A percentile compares a stretch with the other conserved stretches of the same genome.
Evolutionary conservation across 108 stramenopile genomes (phyloP).

Genomic region (Skeletonema marinoi): DNA sequence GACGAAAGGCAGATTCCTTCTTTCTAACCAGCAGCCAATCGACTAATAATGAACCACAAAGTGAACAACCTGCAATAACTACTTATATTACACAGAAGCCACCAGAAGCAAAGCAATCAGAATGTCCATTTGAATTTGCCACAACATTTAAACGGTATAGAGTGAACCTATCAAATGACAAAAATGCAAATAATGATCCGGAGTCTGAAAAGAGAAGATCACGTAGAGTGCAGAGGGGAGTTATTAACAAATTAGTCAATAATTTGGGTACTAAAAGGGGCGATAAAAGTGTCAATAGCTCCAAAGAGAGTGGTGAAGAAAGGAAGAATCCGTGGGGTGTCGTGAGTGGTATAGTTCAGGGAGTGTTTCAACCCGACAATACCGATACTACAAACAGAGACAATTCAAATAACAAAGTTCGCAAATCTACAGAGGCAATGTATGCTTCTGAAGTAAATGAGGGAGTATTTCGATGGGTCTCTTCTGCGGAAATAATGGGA

Average conservation of each 20-base stretch:
- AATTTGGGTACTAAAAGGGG: not conserved
- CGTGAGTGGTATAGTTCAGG: not conserved
- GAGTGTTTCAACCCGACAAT: not conserved
- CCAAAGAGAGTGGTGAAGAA: conserved; percentile 13
- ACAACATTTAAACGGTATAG: conserved; percentile 63
- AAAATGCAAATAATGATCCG: not conserved
- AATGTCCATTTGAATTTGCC: conserved; percentile 41
- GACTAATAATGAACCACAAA: not conserved
- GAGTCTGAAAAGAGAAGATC: conserved; percentile 21
- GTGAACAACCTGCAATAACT: not conserved
- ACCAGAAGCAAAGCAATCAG: not conserved
- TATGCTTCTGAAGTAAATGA: conserved; percentile 4
- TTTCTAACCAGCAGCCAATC: not conserved
- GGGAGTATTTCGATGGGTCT: conserved; percentile 7
- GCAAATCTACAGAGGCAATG: conserved; percentile 8
- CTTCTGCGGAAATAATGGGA: not conserved
- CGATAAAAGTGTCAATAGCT: not conserved
- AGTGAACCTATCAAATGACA: conserved; percentile 36
- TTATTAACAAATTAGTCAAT: conserved; percentile 21
- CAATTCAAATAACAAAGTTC: not conserved
- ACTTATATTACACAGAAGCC: not conserved
- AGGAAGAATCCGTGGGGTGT: conserved; percentile 35
- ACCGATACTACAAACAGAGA: not conserved
- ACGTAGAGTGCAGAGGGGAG: conserved; percentile 14
- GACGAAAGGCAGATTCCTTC: conserved; percentile 1